These are phyloP conservation scores for Suillus decipiens DNA, from an alignment of 768 basidiomycete genomes.

Conservation along the genomic window DNA sequence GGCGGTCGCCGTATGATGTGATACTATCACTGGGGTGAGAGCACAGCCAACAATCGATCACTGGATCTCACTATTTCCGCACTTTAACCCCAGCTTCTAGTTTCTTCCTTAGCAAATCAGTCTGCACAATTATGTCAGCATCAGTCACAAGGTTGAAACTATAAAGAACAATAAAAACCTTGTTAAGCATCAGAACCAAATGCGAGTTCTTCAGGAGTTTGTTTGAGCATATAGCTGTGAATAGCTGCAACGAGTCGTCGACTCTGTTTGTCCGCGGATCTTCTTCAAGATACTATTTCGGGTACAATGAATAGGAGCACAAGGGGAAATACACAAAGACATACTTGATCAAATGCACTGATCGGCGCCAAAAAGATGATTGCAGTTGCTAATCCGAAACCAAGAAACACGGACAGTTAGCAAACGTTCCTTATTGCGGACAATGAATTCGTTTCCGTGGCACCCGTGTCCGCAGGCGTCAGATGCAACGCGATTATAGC, in stretches of 20 bases:
- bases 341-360: conserved; percentile 84
- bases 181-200: conserved; percentile 76
- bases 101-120: conserved; percentile 73
- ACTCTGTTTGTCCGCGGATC: conserved; percentile 78
- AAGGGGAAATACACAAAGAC: conserved; percentile 15
- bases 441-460: not conserved
- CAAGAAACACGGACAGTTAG: conserved; percentile 8
- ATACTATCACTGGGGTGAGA: conserved; percentile 46
- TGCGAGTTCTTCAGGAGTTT: conserved; percentile 72
- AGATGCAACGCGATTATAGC: conserved; percentile 14
- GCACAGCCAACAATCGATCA: conserved; percentile 8
- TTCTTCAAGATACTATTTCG: conserved; percentile 73
- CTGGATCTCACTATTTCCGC: conserved; percentile 67
- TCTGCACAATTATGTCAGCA: conserved; percentile 39
- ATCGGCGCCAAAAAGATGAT: conserved; percentile 88
- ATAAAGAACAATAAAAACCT: conserved; percentile 44
- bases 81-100: conserved; percentile 66
- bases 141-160: conserved; percentile 9
- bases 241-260: conserved; percentile 80
- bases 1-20: conserved; percentile 72
- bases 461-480: conserved; percentile 4
- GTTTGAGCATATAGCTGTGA: conserved; percentile 74
- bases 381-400: conserved; percentile 57
- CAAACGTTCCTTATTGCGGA: conserved; percentile 7
- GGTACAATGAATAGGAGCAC: conserved; percentile 12